Evolutionary conservation across 805 yeast genomes (phyloP).

Genomic region (Spencermartinsiella europaea): DNA sequence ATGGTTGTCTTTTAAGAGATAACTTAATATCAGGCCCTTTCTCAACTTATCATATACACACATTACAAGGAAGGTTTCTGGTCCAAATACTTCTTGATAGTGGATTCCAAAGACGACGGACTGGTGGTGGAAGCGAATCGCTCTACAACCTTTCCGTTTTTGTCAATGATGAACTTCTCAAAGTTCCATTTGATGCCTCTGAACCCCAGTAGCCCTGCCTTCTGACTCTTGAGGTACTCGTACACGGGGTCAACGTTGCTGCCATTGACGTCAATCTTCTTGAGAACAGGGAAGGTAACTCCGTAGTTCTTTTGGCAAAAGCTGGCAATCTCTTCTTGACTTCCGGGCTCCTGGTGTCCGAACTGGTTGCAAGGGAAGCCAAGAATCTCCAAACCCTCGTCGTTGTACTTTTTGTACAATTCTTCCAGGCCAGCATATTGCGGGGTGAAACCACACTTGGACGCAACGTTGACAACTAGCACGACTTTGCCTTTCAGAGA

Average conservation of each 20-base stretch:
- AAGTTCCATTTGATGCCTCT: slow-evolving; percentile 75
- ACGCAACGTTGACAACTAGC: slow-evolving; percentile 80
- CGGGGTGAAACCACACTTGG: slow-evolving; percentile 74
- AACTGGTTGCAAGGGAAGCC: slow-evolving; percentile 95
- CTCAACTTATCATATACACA: neutral
- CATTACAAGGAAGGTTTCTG: slow-evolving; percentile 1
- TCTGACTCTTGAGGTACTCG: slow-evolving; percentile 63
- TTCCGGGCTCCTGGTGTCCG: slow-evolving; percentile 71
- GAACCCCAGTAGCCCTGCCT: slow-evolving; percentile 60
- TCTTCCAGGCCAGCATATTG: slow-evolving; percentile 70
- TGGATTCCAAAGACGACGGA: slow-evolving; percentile 55
- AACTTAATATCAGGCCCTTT: too few relatives aligned
- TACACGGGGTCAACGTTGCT: slow-evolving; percentile 73
- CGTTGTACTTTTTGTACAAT: slow-evolving; percentile 59
- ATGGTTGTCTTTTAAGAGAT: too few relatives aligned
- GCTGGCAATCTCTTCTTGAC: slow-evolving; percentile 60
- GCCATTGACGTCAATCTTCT: slow-evolving; percentile 89
- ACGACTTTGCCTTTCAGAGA: slow-evolving; percentile 75
- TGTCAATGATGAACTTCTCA: slow-evolving; percentile 62
- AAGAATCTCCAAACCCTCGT: slow-evolving; percentile 57
- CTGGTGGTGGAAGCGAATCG: slow-evolving; percentile 65
- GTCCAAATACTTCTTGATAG: slow-evolving; percentile 54
- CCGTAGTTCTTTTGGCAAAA: slow-evolving; percentile 82
- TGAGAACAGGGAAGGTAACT: slow-evolving; percentile 83
- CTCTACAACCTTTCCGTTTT: slow-evolving; percentile 50